Percentiles rank a stretch among this genome's conserved stretches.
These are phyloP conservation scores for Pleurotus cornucopiae DNA, from an alignment of 768 basidiomycete genomes.

Conservation along the genomic window DNA sequence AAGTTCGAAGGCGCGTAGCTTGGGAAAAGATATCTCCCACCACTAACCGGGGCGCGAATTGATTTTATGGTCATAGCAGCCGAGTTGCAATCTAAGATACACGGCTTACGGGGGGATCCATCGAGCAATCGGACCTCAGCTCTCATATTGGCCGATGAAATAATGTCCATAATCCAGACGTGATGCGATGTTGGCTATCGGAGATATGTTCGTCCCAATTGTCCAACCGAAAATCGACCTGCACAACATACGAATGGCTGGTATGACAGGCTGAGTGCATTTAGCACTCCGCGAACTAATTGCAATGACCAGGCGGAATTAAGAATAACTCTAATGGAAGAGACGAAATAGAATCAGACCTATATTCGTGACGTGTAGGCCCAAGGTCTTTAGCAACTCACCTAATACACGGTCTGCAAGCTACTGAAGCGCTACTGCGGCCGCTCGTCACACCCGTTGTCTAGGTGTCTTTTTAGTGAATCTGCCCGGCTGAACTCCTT, in stretches of 20 bases:
- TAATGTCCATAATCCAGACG: too few species aligned
- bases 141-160: too few species aligned
- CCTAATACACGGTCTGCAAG: neutral
- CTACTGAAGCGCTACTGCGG: conserved; percentile 23
- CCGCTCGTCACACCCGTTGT: conserved; percentile 76
- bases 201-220: neutral
- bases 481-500: conserved; percentile 78
- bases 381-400: neutral
- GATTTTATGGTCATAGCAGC: too few species aligned
- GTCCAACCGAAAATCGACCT: neutral
- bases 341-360: neutral
- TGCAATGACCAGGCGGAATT: conserved; percentile 5
- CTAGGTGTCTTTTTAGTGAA: conserved; percentile 78
- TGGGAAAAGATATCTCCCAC: neutral
- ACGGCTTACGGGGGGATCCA: too few species aligned
- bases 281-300: conserved; percentile 8
- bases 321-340: conserved; percentile 9
- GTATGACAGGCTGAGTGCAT: neutral
- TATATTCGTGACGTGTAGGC: conserved; percentile 4
- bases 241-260: neutral
- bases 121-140: too few species aligned
- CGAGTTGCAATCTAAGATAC: too few species aligned
- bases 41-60: too few species aligned
- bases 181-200: too few species aligned
- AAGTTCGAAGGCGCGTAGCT: conserved; percentile 1